Conservation (phyloP, 768 basidiomycete species). For the Harrya chromipes region DNA sequence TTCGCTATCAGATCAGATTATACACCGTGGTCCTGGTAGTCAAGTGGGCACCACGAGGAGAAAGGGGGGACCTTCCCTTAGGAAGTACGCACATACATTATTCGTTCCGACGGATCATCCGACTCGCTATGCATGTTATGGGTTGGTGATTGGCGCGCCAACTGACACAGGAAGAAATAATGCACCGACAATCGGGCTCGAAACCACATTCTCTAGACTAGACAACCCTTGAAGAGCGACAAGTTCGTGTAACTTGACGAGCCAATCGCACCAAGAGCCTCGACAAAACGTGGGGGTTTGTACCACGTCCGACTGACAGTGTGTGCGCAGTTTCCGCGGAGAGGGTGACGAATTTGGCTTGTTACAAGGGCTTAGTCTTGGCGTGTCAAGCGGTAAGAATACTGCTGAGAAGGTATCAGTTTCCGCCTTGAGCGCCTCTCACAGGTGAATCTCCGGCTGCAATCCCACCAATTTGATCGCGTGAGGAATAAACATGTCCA, state of each 20-base stretch:
- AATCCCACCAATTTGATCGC: background rate
- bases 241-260: background rate
- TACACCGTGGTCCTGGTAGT: slow-evolving; percentile 8
- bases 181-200: slow-evolving; percentile 14
- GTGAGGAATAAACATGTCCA: background rate
- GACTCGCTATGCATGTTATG: slow-evolving; percentile 3
- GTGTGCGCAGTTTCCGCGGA: background rate
- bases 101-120: slow-evolving; percentile 6
- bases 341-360: background rate
- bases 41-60: slow-evolving; percentile 16
- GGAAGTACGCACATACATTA: slow-evolving; percentile 1
- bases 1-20: slow-evolving; percentile 7
- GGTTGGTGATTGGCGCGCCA: background rate
- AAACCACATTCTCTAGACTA: background rate
- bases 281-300: background rate
- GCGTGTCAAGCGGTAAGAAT: slow-evolving; percentile 7
- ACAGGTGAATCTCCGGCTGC: background rate
- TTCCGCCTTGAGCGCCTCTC: background rate
- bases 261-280: background rate
- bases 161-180: slow-evolving; percentile 4
- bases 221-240: background rate
- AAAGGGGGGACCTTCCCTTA: slow-evolving; percentile 13
- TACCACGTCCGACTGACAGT: background rate
- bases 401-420: background rate
- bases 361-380: slow-evolving; percentile 2